phyloP scores from a whole-genome alignment of 495 filamentous ascomycete species.

The Lophium mytilinum region DNA sequence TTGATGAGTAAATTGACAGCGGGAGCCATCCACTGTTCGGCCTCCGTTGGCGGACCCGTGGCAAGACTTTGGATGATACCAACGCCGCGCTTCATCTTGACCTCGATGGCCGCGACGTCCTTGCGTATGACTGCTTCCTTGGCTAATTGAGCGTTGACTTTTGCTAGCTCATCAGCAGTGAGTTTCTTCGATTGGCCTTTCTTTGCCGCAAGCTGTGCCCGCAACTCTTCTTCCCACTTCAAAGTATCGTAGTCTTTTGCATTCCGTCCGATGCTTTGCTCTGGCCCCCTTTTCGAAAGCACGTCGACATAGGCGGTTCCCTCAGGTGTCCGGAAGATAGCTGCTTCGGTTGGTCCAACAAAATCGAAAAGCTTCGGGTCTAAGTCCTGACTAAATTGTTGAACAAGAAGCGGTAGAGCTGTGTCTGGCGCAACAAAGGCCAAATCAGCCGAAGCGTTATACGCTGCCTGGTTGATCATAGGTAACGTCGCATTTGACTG shows the following conservation, averaged over 20 bases:
- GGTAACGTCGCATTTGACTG: slow-evolving; percentile 15
- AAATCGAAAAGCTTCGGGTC: slow-evolving; percentile 53
- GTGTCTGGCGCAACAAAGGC: slow-evolving; percentile 85
- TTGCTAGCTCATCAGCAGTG: slow-evolving; percentile 75
- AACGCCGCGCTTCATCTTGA: slow-evolving; percentile 66
- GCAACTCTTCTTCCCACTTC: slow-evolving; percentile 95
- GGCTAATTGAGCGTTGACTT: slow-evolving; percentile 80
- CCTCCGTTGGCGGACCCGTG: slow-evolving; percentile 74
- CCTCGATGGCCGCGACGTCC: slow-evolving; percentile 56
- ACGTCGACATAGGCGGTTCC: slow-evolving; percentile 86
- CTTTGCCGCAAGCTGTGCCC: slow-evolving; percentile 79
- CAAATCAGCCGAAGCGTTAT: slow-evolving; percentile 73
- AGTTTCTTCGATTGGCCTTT: slow-evolving; percentile 89
- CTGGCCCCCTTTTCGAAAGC: slow-evolving; percentile 64
- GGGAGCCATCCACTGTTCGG: slow-evolving; percentile 75
- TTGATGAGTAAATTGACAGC: slow-evolving; percentile 62
- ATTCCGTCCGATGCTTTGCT: slow-evolving; percentile 64
- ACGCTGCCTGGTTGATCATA: slow-evolving; percentile 58
- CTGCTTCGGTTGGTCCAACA: slow-evolving; percentile 77
- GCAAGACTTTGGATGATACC: slow-evolving; percentile 77
- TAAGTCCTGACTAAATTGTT: slow-evolving; percentile 63
- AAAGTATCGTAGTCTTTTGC: slow-evolving; percentile 87
- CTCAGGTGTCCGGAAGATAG: slow-evolving; percentile 81
- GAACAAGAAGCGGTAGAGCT: slow-evolving; percentile 67
- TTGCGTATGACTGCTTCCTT: slow-evolving; percentile 76